phyloP scores from a whole-genome alignment of 306 rosid genomes.

The Astragalus membranaceus region DNA sequence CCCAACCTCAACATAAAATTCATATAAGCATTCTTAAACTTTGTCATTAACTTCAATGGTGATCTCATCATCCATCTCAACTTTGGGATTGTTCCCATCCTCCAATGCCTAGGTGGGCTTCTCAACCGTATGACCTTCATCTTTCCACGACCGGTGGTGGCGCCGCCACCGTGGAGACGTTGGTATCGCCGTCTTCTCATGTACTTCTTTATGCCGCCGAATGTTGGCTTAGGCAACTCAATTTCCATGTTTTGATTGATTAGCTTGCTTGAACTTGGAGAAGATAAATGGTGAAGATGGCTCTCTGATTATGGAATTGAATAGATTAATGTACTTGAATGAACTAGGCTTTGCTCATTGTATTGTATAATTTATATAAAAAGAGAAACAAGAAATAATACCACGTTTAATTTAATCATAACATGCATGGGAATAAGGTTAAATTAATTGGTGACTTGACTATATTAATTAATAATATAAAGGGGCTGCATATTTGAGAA shows the following conservation, averaged over 20 bases:
- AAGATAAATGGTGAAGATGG: background rate
- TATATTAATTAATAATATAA: background rate
- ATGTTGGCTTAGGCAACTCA: slow-evolving; percentile 20
- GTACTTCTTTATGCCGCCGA: slow-evolving; percentile 20
- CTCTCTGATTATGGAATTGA: background rate
- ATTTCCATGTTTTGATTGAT: slow-evolving; percentile 31
- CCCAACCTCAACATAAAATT: slow-evolving; percentile 31
- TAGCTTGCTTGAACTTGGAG: background rate
- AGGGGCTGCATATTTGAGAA: background rate
- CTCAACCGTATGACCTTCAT: slow-evolving; percentile 11
- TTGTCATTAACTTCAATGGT: slow-evolving; percentile 40
- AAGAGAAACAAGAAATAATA: background rate
- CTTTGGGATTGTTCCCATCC: slow-evolving; percentile 28
- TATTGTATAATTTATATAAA: background rate
- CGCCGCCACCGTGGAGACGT: slow-evolving; percentile 6
- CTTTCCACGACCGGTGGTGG: background rate
- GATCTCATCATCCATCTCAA: slow-evolving; percentile 25
- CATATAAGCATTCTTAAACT: slow-evolving; percentile 35
- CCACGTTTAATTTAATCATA: background rate
- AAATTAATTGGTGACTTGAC: no score
- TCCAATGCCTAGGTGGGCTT: slow-evolving; percentile 25
- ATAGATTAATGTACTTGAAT: background rate
- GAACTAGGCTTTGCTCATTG: background rate
- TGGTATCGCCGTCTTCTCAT: slow-evolving; percentile 30
- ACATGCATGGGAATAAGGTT: background rate